Percentiles rank a stretch among this genome's conserved stretches.
Evolutionary conservation across 106 monocot species (phyloP).

Genomic region (Dendrobium officinale): DNA sequence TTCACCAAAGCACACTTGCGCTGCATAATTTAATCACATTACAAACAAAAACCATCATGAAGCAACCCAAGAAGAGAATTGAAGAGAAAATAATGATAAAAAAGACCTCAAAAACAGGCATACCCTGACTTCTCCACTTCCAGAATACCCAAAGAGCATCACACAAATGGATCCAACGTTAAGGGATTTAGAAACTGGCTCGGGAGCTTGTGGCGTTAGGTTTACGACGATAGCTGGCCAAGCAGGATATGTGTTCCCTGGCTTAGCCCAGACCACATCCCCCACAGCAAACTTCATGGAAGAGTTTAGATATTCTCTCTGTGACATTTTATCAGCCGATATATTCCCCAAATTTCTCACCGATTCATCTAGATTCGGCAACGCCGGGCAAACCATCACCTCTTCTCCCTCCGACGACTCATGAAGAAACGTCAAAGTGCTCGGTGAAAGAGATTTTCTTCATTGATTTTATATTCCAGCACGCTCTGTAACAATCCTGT

Average conservation of each 20-base stretch:
- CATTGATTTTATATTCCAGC: neutral
- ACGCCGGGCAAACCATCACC: neutral
- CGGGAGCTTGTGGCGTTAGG: conserved; percentile 35
- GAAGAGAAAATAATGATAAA: neutral
- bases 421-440: conserved; percentile 26
- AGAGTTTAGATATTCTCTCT: conserved; percentile 11
- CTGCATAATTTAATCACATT: conserved; percentile 8
- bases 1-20: conserved; percentile 93
- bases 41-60: neutral
- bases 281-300: conserved; percentile 44
- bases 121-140: conserved; percentile 56
- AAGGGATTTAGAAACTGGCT: conserved; percentile 33
- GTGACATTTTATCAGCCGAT: neutral
- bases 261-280: conserved; percentile 84
- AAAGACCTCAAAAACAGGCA: neutral
- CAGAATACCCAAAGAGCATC: conserved; percentile 77
- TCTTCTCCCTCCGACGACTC: neutral
- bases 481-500: conserved; percentile 6
- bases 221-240: conserved; percentile 82
- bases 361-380: neutral
- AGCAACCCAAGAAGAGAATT: neutral
- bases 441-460: conserved; percentile 28
- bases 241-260: conserved; percentile 53
- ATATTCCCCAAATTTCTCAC: neutral
- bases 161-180: conserved; percentile 49